Conservation (phyloP, 176 grass and related monocot genomes). For the Phoenix roebelenii region DNA sequence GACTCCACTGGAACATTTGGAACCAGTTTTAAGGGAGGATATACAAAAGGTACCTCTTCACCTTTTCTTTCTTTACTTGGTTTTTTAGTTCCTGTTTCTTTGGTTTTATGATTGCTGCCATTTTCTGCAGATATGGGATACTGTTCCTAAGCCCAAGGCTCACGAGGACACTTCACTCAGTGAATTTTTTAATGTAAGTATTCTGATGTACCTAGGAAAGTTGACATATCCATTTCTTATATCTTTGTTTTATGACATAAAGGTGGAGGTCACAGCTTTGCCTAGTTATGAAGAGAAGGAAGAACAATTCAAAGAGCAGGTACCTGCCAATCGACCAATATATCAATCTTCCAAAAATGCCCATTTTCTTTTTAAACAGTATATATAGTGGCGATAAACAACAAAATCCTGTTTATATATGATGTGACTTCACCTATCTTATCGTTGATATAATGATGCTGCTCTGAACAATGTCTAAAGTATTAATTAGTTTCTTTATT, state of each 20-base stretch:
- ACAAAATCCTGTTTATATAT: too few species aligned
- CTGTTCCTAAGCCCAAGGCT: constrained; percentile 64
- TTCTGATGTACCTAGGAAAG: not conserved
- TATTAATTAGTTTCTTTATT: too few species aligned
- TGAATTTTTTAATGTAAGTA: constrained; percentile 87
- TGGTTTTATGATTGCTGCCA: not conserved
- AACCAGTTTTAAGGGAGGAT: constrained; percentile 67
- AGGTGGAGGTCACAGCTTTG: constrained; percentile 84
- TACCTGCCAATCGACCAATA: constrained; percentile 9
- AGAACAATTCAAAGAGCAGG: constrained; percentile 78
- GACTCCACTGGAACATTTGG: constrained; percentile 72
- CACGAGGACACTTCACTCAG: constrained; percentile 69
- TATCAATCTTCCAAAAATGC: too few species aligned
- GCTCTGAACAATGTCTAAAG: too few species aligned
- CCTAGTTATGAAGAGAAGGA: constrained; percentile 86
- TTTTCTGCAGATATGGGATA: constrained; percentile 69
- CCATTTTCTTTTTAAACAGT: too few species aligned
- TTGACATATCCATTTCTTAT: not conserved
- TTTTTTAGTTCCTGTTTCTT: constrained; percentile 15
- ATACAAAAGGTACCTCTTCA: constrained; percentile 51
- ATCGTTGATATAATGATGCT: too few species aligned
- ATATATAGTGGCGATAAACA: too few species aligned
- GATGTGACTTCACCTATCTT: too few species aligned
- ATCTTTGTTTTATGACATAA: constrained; percentile 1
- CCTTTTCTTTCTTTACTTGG: constrained; percentile 12